Conservation (phyloP, 2,329 filamentous ascomycete genomes). For the Dryadomyces quercus-mongolicae region DNA sequence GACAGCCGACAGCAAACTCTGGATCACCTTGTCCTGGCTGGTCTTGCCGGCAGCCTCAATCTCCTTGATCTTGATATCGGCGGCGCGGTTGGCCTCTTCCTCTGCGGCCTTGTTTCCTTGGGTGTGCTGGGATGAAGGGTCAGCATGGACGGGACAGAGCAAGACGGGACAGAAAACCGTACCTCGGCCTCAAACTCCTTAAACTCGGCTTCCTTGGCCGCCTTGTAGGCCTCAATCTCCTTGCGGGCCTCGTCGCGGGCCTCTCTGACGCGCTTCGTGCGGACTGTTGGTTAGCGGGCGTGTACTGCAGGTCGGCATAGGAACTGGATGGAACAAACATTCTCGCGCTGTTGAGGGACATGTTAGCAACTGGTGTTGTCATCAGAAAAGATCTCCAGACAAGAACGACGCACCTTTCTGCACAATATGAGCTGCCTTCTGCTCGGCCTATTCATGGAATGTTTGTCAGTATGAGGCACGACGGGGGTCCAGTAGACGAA, state of each 20-base stretch:
- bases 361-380: conserved; percentile 13
- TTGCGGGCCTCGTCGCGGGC: conserved; percentile 94
- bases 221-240: conserved; percentile 88
- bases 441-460: conserved; percentile 63
- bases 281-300: conserved; percentile 40
- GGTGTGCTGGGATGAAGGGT: conserved; percentile 59
- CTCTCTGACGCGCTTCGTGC: conserved; percentile 94
- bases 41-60: conserved; percentile 74
- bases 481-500: background rate
- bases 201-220: conserved; percentile 85
- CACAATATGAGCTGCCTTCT: conserved; percentile 97
- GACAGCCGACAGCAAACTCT: conserved; percentile 75
- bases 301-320: conserved; percentile 3
- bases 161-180: conserved; percentile 7
- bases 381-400: background rate
- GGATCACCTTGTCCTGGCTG: conserved; percentile 66
- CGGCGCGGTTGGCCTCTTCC: conserved; percentile 67
- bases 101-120: conserved; percentile 77
- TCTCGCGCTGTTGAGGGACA: conserved; percentile 54
- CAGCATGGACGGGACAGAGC: background rate
- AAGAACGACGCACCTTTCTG: conserved; percentile 61
- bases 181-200: conserved; percentile 79
- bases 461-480: background rate
- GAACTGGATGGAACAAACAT: conserved; percentile 44
- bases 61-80: conserved; percentile 67